These are phyloP conservation scores for Anthostomella pinea DNA, from an alignment of 2,329 filamentous ascomycete species.

Conservation along the genomic window DNA sequence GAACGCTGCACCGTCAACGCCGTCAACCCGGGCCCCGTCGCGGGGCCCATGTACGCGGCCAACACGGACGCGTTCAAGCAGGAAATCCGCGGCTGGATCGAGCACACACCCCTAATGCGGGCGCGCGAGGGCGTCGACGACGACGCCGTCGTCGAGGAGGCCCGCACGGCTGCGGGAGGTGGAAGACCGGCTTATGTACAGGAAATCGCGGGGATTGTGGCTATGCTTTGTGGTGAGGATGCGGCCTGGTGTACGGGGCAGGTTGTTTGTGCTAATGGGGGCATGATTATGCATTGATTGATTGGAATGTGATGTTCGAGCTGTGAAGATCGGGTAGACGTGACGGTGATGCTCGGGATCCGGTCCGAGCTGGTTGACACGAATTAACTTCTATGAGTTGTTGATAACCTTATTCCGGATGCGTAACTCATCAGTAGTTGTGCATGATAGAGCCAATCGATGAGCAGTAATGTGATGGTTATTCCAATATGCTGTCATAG, in stretches of 20 bases:
- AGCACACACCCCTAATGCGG: slow-evolving; percentile 59
- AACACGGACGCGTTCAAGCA: slow-evolving; percentile 42
- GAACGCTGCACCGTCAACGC: slow-evolving; percentile 54
- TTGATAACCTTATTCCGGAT: no score
- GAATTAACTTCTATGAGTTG: no score
- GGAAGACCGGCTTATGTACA: slow-evolving; percentile 62
- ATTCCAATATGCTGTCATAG: no score
- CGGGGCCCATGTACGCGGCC: slow-evolving; percentile 49
- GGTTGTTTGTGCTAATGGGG: slow-evolving; percentile 77
- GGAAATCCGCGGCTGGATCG: slow-evolving; percentile 41
- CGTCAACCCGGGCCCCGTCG: slow-evolving; percentile 56
- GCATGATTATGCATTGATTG: slow-evolving; percentile 35
- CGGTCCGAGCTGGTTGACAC: no score
- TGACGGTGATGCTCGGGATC: no score
- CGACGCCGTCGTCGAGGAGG: slow-evolving; percentile 58
- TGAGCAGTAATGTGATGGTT: no score
- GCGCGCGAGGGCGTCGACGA: slow-evolving; percentile 61
- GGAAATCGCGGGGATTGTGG: slow-evolving; percentile 74
- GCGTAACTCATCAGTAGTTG: no score
- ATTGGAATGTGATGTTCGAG: no score
- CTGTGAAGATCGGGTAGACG: background rate
- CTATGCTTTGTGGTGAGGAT: slow-evolving; percentile 71
- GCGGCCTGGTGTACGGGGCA: slow-evolving; percentile 76
- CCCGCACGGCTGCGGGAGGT: slow-evolving; percentile 50
- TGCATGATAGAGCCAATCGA: no score